Base-by-base conservation (phyloP, 768 basidiomycete genomes). In the Pilatotrama ljubarskyi region DNA sequence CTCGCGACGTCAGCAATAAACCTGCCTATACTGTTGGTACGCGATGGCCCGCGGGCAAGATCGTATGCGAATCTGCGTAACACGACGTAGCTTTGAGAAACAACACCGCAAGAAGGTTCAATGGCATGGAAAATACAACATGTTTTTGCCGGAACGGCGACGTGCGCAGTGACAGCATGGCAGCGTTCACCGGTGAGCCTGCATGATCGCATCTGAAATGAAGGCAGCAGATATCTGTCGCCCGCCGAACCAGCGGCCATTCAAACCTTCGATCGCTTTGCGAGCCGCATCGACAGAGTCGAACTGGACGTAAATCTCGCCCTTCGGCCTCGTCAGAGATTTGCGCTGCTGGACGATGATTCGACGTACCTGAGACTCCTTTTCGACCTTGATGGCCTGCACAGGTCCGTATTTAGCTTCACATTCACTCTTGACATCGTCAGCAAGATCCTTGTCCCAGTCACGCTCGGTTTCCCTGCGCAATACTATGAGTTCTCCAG, bases 281-380 rank as follows among this genome's bases (percentile, higher is more conserved):
- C 87, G 88, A 32, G 97, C 93, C 11, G 84, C 78, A 2, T 93
- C 92, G 59, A 94, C 77, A 24, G 80, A 73, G 59, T 84, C 83
- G 69, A 98, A 98, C 76, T 96, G 93, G 72, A 98, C 81, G 74
- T 97, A 98, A 49, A 99, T 97, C 75, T 99, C 95, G 69, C 97
- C 96, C 93, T 98, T 68, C 14, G 7, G 22, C 51, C 17, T 40
- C 26, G 17, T 63, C 18, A 68, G 55, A 24, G 15, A 15, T 32
- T 20, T 2, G n/a, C 17, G 14, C 1, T 3, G n/a, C 32, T n/a
- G 3, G 47, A 3, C 29, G 2, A 44, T 24, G 36, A 9, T 4
- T 6, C n/a, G 7, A 70, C 84, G 59, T 58, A 95, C 96, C 81
- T 95, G 87, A 38, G 93, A 90, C 64, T 98, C 94, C 76, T 85